Evolutionary conservation across 2,329 filamentous ascomycete genomes (phyloP), one percentile per base, ranked within the genome.

Genomic region (Colletotrichum sp.): DNA sequence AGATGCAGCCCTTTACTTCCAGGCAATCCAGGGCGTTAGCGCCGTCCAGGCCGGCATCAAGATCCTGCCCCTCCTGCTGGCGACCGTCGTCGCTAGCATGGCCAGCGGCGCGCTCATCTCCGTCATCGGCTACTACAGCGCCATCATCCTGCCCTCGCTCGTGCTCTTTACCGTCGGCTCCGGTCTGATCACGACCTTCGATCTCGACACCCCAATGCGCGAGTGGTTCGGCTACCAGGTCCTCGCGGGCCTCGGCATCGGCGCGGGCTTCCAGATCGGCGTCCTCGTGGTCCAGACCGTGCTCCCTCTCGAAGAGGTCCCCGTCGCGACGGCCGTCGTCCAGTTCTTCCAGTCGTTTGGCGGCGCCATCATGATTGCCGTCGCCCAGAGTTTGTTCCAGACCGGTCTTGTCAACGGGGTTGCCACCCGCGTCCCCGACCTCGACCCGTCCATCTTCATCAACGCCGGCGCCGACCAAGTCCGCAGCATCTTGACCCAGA

Each of bases 351-450:
- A 94, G 80, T 88, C 88, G 3, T 87, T 95, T 5, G 93, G 93
- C 55, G 93, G 93, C 5, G 91, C 93, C 3, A 83, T 95, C 28
- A 91, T 91, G 78, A 89, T 95, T 64, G 89, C 91, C 8, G 90
- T 94, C 12, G 90, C 90, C 0, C 91, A 95, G 81, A 91, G 92
- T 24, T 88, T 94, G 61, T 94, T 95, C 84, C 89, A 91, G 77
- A 94, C 94, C 79, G 90, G 89, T 1, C 85, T 95, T 21, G 84
- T 91, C 61, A 82, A 86, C 5, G 86, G 89, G 43, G 85, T 95
- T 5, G 77, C 80, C n/a, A 73, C 79, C 3, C 81, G 86, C 75
- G 84, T 86, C 16, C 85, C 88, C 3, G 82, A 83, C n/a, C 80
- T 92, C n/a, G 83, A 89, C 48, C 83, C 88, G 0, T 79, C 80